Evolutionary conservation across 768 basidiomycete species (phyloP), one percentile per base, ranked within the genome.

Genomic region (Butyriboletus loyo): DNA sequence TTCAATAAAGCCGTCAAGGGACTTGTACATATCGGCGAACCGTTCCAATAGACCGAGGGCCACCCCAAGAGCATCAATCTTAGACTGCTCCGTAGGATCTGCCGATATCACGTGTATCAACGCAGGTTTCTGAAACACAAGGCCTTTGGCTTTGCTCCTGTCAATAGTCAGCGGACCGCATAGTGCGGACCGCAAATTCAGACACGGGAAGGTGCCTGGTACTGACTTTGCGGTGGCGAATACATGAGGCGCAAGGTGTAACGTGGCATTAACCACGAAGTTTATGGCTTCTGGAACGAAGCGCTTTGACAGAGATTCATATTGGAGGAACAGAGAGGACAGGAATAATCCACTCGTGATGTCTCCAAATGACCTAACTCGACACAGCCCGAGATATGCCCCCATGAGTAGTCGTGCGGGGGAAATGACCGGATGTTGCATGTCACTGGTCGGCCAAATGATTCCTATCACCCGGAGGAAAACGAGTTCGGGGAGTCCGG

Each of bases 361-460:
- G 69, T 99, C 94, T 17, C 70, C 55, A 15, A 90, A 63, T 11
- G 83, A 82, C 46, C 95, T 81, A 2, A 98, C 79, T 5, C 93
- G 85, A 49, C 84, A 81, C 27, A 99, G 76, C 8, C 86, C 86
- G 17, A 99, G 85, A 66, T 98, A 98, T 41, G 92, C 86, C 1
- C 89, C 92, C 76, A 97, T 89, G 49, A 98, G 79, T 17, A 98
- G 72, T 45, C 92, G 82, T 0, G 94, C 81, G 0, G 94, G 92
- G 0, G 91, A 89, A 19, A 92, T 75, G 41, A 98, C 93, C 0
- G 85, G 82, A 69, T 99, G 95, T 46, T 86, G 87, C 72, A 96
- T 80, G 71, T 99, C 97, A 66, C 92, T 96, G 3, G 94, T 93
- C 4, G 94, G 89, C 95, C 95, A 99, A 32, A 89, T 73, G 14